Evolutionary conservation across 345 rosid genomes (phyloP), one percentile per base, ranked within the genome.

Genomic region (Pseudoturritis turrita): DNA sequence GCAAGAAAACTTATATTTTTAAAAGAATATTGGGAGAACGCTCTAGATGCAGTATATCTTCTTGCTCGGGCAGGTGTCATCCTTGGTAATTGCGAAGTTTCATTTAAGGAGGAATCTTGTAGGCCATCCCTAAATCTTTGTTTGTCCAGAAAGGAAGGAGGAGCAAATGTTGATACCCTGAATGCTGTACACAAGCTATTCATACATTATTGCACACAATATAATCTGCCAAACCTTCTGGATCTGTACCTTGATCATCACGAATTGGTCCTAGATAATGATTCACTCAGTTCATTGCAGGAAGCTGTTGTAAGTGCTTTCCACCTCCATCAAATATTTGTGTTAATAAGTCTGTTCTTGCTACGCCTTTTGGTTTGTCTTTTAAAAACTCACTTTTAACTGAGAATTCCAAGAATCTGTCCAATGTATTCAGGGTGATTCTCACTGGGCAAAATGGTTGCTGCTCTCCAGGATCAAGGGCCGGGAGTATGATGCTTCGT

Each of bases 381-480:
- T 75, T 56, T 3, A 17, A 47, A 25, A 39, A 51, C 40, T 67
- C 39, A 39, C 62, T 23, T n/a, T 35, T 53, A 53, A 40, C 65
- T 70, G 55, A 76, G 46, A 62, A 19, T 15, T 52, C 15, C 45
- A 76, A 70, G 6, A 70, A 70, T n/a, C 46, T 63, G 45, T 63
- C 53, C 54, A 26, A 62, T 71, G 62, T 75, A 67, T 83, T 56
- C 86, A 95, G 99, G 96, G 99, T 62, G 96, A 88, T 83, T 89
- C 89, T 75, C 94, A 89, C 56, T 95, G 98, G 98, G 96, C 94
- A 72, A 89, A 85, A 74, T 95, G 98, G 98, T 83, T 91, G 86
- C 89, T 95, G 67, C 83, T 86, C 55, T 89, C 96, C 57, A 89
- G 96, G 81, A 75, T 84, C 56, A 89, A 87, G 72, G 99, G 98